A percentile compares a stretch with the other conserved stretches of the same genome.
Evolutionary conservation across 2,329 filamentous ascomycete species (phyloP).

Genomic region (Torrubiella hemipterigena): DNA sequence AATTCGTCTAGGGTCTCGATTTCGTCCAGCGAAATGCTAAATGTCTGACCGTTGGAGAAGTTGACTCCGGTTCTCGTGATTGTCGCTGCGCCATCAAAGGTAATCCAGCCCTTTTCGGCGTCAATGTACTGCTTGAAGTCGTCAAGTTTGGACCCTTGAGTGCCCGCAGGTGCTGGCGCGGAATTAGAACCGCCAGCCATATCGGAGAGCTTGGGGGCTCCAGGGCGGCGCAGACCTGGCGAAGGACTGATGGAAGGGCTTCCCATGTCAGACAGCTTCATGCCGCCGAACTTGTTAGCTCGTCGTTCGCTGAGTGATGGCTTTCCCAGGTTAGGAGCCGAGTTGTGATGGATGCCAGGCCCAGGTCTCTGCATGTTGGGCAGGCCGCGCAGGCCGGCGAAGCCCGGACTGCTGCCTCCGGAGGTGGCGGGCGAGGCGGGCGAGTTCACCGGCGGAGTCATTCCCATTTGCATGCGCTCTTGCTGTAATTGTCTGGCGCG

Average conservation of each 20-base stretch:
- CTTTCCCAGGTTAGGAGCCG: conserved; percentile 38
- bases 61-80: conserved; percentile 85
- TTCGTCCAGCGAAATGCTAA: conserved; percentile 91
- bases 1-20: conserved; percentile 87
- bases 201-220: conserved; percentile 32
- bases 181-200: conserved; percentile 15
- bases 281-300: conserved; percentile 28
- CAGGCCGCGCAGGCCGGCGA: conserved; percentile 30
- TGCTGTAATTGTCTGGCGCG: conserved; percentile 35
- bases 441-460: conserved; percentile 17
- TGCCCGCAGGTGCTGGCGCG: conserved; percentile 23
- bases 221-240: conserved; percentile 15
- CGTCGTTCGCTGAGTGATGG: conserved; percentile 57
- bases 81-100: conserved; percentile 84
- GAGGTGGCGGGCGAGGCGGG: conserved; percentile 18
- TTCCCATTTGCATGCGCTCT: conserved; percentile 32
- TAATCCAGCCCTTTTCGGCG: conserved; percentile 79
- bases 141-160: conserved; percentile 43
- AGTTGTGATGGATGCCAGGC: conserved; percentile 37
- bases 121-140: conserved; percentile 74
- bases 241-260: conserved; percentile 15
- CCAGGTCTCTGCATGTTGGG: conserved; percentile 31
- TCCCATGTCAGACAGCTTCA: conserved; percentile 47
- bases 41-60: conserved; percentile 79
- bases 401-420: conserved; percentile 26